These are phyloP conservation scores for Gleditsia sinensis DNA, from an alignment of 306 rosid species.

Conservation along the genomic window DNA sequence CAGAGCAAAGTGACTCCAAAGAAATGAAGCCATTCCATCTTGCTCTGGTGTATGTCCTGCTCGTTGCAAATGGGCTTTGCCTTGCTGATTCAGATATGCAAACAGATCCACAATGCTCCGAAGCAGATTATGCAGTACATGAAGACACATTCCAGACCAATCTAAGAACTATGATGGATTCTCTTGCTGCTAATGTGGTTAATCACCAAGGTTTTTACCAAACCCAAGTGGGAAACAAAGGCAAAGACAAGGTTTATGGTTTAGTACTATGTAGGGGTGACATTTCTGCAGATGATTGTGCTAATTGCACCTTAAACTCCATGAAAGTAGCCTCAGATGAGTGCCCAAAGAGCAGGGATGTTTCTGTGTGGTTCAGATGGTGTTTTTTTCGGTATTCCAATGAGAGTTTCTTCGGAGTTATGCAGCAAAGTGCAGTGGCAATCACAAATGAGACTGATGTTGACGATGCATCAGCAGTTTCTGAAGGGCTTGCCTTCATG, in stretches of 20 bases:
- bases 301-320: slow-evolving; percentile 43
- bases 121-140: slow-evolving; percentile 31
- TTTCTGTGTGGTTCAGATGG: slow-evolving; percentile 51
- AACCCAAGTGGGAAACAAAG: slow-evolving; percentile 32
- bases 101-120: slow-evolving; percentile 33
- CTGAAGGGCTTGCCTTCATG: slow-evolving; percentile 50
- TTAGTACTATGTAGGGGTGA: slow-evolving; percentile 56
- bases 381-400: slow-evolving; percentile 57
- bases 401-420: slow-evolving; percentile 40
- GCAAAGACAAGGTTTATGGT: slow-evolving; percentile 44
- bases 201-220: slow-evolving; percentile 51
- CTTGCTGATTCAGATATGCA: slow-evolving; percentile 38
- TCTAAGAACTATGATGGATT: slow-evolving; percentile 40
- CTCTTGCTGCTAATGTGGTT: slow-evolving; percentile 45
- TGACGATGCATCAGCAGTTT: slow-evolving; percentile 47
- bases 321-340: slow-evolving; percentile 32
- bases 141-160: slow-evolving; percentile 44
- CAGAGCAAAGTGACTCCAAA: no score
- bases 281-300: slow-evolving; percentile 42
- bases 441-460: slow-evolving; percentile 49
- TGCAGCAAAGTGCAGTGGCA: slow-evolving; percentile 40
- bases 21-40: slow-evolving; percentile 44
- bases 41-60: slow-evolving; percentile 11
- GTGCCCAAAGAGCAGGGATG: slow-evolving; percentile 49
- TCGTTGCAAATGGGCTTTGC: slow-evolving; percentile 24